phyloP scores from a whole-genome alignment of 2,329 filamentous ascomycete species.

The Exutisphaerella laricina region DNA sequence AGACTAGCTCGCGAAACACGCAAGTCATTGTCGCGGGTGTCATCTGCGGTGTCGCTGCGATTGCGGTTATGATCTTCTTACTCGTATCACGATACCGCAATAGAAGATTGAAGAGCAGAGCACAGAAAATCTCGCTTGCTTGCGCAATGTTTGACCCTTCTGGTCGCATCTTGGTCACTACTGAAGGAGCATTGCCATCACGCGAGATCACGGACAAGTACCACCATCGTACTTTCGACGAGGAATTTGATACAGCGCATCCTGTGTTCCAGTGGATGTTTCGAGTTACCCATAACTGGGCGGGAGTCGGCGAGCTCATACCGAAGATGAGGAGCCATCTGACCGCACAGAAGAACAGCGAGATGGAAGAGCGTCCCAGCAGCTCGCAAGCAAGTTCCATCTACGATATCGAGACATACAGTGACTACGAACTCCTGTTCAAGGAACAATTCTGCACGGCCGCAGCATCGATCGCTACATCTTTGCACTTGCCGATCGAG shows the following conservation, averaged over 20 bases:
- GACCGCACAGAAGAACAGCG: conserved; percentile 35
- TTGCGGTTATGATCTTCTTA: conserved; percentile 34
- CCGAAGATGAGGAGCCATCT: conserved; percentile 68
- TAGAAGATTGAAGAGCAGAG: conserved; percentile 38
- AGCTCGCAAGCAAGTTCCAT: conserved; percentile 29
- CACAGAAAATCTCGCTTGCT: conserved; percentile 51
- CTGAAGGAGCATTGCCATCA: conserved; percentile 63
- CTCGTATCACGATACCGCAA: conserved; percentile 37
- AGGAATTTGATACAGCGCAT: conserved; percentile 70
- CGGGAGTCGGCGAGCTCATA: conserved; percentile 60
- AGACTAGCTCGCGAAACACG: conserved; percentile 50
- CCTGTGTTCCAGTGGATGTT: conserved; percentile 85
- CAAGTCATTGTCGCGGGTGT: conserved; percentile 70
- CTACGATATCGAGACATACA: conserved; percentile 54
- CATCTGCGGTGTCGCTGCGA: conserved; percentile 43
- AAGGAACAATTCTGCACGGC: conserved; percentile 79
- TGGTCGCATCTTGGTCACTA: conserved; percentile 62
- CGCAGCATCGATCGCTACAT: conserved; percentile 65
- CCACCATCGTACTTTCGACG: conserved; percentile 58
- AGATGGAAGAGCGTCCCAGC: conserved; percentile 21
- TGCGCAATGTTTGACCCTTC: conserved; percentile 62
- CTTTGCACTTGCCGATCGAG: conserved; percentile 42
- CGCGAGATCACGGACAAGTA: conserved; percentile 76
- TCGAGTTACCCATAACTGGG: conserved; percentile 73
- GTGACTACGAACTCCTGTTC: conserved; percentile 70